Evolutionary conservation across 2,329 filamentous ascomycete genomes (phyloP), one percentile per base, ranked within the genome.

Genomic region (Botrytis paeoniae): DNA sequence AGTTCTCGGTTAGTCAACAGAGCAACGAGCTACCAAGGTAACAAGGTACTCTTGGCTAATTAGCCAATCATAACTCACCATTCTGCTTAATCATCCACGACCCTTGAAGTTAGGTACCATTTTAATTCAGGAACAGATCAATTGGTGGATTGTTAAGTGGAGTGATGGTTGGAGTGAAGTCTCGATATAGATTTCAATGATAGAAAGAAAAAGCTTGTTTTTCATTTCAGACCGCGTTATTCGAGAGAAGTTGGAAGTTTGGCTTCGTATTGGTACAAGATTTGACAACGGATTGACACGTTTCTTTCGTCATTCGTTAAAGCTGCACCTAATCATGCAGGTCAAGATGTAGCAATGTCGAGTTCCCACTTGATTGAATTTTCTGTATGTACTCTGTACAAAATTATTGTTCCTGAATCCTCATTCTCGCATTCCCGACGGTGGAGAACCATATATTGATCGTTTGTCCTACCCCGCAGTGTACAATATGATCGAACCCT

Each of bases 71-170:
- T 1, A n/a, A 0, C 5, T 2, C 5, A 6, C 1, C 0, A 14
- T 20, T 5, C 1, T 20, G 66, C n/a, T 69, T 69, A 25, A 35
- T 69, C 54, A 60, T 60, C 66, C 2, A n/a, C 0, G 12, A 59
- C 51, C 48, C 69, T 66, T 66, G 45, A 45, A n/a, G 7, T 29
- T 1, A 10, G 12, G 64, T 12, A 9, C 48, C 65, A 41, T 25
- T 32, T 41, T 41, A 59, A 68, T 29, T 68, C 62, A 72, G 63
- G 62, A 45, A 72, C 70, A 45, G 69, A 64, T 71, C 69, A 64
- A 57, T 54, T 37, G 29, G 63, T 25, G 29, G 29, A 22, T 16
- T 48, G 29, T 59, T 39, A 2, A n/a, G 61, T 54, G 69, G 57
- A 48, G 32, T 35, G 29, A 22, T 65, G 29, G 29, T 66, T 66